These are phyloP conservation scores for Pseudopithomyces maydicus DNA, from an alignment of 2,329 filamentous ascomycete species.

Conservation along the genomic window DNA sequence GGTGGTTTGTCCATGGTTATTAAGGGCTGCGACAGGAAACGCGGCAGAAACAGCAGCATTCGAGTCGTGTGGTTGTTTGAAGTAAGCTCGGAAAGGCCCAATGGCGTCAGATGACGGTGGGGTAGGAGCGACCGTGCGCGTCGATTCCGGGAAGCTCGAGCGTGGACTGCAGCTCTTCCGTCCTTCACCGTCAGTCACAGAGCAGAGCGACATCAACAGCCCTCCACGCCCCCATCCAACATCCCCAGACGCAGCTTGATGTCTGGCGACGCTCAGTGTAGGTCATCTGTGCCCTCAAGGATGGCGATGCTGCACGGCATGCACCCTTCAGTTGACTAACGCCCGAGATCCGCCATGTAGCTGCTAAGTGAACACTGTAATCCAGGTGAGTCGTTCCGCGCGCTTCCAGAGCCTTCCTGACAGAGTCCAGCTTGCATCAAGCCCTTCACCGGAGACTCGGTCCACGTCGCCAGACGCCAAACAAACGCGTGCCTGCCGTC, in stretches of 20 bases:
- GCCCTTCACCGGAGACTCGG: background rate
- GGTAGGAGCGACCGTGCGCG: slow-evolving; percentile 6
- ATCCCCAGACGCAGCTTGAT: background rate
- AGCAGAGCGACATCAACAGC: background rate
- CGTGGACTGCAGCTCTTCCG: background rate
- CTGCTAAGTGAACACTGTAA: slow-evolving; percentile 1
- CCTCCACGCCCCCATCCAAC: background rate
- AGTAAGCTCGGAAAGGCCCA: slow-evolving; percentile 12
- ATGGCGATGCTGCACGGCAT: slow-evolving; percentile 34
- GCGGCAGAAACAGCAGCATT: background rate
- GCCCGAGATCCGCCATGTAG: slow-evolving; percentile 14
- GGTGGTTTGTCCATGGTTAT: slow-evolving; percentile 8
- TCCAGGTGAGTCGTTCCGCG: background rate
- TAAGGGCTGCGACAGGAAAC: slow-evolving; percentile 1
- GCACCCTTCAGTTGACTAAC: slow-evolving; percentile 39
- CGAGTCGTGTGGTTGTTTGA: slow-evolving; percentile 12
- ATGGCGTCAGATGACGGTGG: slow-evolving; percentile 12
- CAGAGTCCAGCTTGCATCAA: background rate
- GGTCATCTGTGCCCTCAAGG: slow-evolving; percentile 33
- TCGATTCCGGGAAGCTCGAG: background rate
- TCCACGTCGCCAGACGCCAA: background rate
- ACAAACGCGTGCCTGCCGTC: slow-evolving; percentile 6
- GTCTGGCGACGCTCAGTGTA: slow-evolving; percentile 28
- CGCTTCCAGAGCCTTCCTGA: background rate
- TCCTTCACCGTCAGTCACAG: background rate